These are phyloP conservation scores for Prosopis cineraria DNA, from an alignment of 306 rosid genomes.

Conservation along the genomic window DNA sequence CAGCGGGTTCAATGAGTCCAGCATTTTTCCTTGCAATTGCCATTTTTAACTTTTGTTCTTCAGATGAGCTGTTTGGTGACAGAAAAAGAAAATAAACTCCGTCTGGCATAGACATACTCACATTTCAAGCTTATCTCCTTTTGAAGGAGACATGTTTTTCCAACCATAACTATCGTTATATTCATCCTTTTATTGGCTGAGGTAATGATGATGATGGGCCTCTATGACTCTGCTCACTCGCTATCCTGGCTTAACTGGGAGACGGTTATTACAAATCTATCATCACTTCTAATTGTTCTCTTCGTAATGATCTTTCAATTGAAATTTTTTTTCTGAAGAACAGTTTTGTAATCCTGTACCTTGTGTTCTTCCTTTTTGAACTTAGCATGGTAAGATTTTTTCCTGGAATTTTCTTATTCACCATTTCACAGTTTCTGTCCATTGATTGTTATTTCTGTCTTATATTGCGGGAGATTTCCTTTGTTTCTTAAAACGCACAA, in stretches of 20 bases:
- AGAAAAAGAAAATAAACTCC: conserved; percentile 92
- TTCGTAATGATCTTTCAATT: conserved; percentile 88
- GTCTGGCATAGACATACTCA: conserved; percentile 60
- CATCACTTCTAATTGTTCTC: conserved; percentile 74
- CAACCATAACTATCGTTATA: background rate
- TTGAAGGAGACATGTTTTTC: background rate
- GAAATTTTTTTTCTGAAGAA: conserved; percentile 74
- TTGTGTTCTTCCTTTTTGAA: conserved; percentile 85
- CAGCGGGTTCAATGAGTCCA: conserved; percentile 48
- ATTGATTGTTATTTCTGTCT: conserved; percentile 15
- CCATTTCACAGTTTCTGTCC: conserved; percentile 5
- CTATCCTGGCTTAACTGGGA: conserved; percentile 93
- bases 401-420: conserved; percentile 8
- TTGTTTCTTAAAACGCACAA: background rate
- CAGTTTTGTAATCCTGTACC: conserved; percentile 55
- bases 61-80: conserved; percentile 73
- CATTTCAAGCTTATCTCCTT: background rate
- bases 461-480: background rate
- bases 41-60: conserved; percentile 87
- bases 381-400: conserved; percentile 72
- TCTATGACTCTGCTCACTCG: conserved; percentile 90
- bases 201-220: conserved; percentile 95
- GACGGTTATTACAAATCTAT: conserved; percentile 53
- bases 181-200: conserved; percentile 34
- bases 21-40: conserved; percentile 75